These are phyloP conservation scores for Ogataea salicorniae DNA, from an alignment of 805 yeast genomes.

Conservation along the genomic window DNA sequence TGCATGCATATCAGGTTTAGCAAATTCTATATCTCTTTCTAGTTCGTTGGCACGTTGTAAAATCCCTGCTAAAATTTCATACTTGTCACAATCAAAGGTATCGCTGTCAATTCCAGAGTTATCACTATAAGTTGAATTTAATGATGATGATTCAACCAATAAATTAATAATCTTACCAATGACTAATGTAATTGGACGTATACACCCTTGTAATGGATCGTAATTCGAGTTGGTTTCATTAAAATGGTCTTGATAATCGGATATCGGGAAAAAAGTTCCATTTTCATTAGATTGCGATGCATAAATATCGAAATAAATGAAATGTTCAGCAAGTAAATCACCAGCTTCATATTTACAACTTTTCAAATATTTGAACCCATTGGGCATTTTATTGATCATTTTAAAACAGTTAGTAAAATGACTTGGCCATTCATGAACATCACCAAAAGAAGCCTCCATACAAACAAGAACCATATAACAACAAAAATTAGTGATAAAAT, in stretches of 20 bases:
- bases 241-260: slow-evolving; percentile 29
- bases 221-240: slow-evolving; percentile 11
- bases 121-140: slow-evolving; percentile 10
- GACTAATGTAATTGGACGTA: slow-evolving; percentile 32
- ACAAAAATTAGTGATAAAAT: slow-evolving; percentile 24
- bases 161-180: slow-evolving; percentile 36
- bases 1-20: slow-evolving; percentile 17
- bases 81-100: slow-evolving; percentile 16
- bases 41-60: slow-evolving; percentile 12
- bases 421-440: slow-evolving; percentile 31
- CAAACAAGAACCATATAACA: slow-evolving; percentile 28
- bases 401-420: slow-evolving; percentile 26
- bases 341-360: slow-evolving; percentile 30
- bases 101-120: slow-evolving; percentile 4
- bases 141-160: slow-evolving; percentile 18
- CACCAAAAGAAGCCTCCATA: slow-evolving; percentile 31
- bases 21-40: slow-evolving; percentile 13
- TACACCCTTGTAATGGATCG: slow-evolving; percentile 40
- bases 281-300: slow-evolving; percentile 33
- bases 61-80: slow-evolving; percentile 13
- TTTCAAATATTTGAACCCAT: slow-evolving; percentile 26
- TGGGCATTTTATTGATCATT: slow-evolving; percentile 22
- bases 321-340: slow-evolving; percentile 31
- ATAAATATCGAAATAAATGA: slow-evolving; percentile 37
- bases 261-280: slow-evolving; percentile 34